Evolutionary conservation across 331 rosid genomes (phyloP), one percentile per base, ranked within the genome.

Genomic region (Pyrus hybrid): DNA sequence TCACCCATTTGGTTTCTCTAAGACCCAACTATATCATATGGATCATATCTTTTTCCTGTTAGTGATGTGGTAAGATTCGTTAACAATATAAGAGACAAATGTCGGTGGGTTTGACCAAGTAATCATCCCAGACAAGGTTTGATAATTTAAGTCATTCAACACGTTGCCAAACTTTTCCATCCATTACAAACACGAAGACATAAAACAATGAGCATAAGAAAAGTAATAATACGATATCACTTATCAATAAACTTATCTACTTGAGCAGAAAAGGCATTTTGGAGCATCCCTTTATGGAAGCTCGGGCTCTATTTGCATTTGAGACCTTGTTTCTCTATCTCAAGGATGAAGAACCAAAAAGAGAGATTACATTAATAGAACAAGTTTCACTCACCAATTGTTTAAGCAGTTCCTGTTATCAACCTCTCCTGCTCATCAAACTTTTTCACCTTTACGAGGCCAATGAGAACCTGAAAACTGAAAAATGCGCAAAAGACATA

Each of bases 361-460:
- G 45, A 60, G 32, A 70, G 49, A 23, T 49, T 14, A 63, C 18
- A 60, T 13, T 22, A 2, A 43, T 33, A 69, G 35, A 69, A 58
- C 17, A 57, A 7, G 65, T 67, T 63, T 78, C 63, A 88, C 96
- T 87, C 76, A 77, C 71, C 71, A 68, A 78, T 68, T 64, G 75
- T 32, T 85, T 81, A 93, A 68, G 97, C 93, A 49, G 93, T 91
- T 80, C 98, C 96, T 54, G 96, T 88, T 83, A 93, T 86, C 87
- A 93, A 83, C 78, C 82, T 79, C 75, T 93, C 98, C 72, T 82
- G 84, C 77, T 91, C 98, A 79, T 93, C 98, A 73, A 93, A 75
- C 83, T 84, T 91, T 85, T 82, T 93, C 41, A 91, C 93, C 88
- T 91, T 91, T 68, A 93, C 66, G 80, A 93, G 79, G 84, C 98